These are phyloP conservation scores for Plasmopara muralis DNA, from an alignment of 352 stramenopile species.

Conservation along the genomic window DNA sequence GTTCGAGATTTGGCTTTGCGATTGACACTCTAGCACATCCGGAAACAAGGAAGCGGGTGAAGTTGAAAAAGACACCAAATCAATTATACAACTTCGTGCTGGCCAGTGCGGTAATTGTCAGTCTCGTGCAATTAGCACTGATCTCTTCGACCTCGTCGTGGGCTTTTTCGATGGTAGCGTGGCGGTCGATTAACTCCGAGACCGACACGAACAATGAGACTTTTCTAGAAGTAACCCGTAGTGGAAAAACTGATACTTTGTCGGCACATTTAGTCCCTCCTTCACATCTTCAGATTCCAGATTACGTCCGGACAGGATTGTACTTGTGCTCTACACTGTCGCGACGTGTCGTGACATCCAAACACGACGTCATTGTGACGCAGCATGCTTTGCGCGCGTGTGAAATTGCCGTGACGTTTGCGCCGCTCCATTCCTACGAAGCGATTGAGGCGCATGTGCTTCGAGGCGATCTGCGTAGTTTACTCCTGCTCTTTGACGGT, in stretches of 20 bases:
- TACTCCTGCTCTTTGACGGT: constrained; percentile 31
- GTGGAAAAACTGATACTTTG: background rate
- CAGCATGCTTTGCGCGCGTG: constrained; percentile 36
- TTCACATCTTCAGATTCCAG: constrained; percentile 7
- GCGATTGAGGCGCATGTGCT: constrained; percentile 38
- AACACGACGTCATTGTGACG: constrained; percentile 30
- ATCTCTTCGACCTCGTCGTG: constrained; percentile 26
- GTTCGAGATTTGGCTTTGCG: constrained; percentile 22
- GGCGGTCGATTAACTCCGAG: constrained; percentile 7
- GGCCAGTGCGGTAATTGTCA: constrained; percentile 22
- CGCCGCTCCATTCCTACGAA: constrained; percentile 17
- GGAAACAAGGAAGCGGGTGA: constrained; percentile 22
- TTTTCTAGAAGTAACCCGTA: background rate
- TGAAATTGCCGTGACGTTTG: constrained; percentile 37
- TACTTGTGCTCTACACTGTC: constrained; percentile 37
- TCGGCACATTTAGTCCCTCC: background rate
- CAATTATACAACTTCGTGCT: constrained; percentile 29
- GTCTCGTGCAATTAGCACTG: constrained; percentile 23
- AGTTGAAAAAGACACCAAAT: constrained; percentile 16
- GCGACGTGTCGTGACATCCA: constrained; percentile 33
- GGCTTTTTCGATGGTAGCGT: constrained; percentile 27
- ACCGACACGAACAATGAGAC: background rate
- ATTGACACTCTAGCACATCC: constrained; percentile 34
- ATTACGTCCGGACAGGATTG: constrained; percentile 27
- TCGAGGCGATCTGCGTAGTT: constrained; percentile 45